Evolutionary conservation across 495 filamentous ascomycete genomes (phyloP).

Genomic region (Staphylotrichum longicolle): DNA sequence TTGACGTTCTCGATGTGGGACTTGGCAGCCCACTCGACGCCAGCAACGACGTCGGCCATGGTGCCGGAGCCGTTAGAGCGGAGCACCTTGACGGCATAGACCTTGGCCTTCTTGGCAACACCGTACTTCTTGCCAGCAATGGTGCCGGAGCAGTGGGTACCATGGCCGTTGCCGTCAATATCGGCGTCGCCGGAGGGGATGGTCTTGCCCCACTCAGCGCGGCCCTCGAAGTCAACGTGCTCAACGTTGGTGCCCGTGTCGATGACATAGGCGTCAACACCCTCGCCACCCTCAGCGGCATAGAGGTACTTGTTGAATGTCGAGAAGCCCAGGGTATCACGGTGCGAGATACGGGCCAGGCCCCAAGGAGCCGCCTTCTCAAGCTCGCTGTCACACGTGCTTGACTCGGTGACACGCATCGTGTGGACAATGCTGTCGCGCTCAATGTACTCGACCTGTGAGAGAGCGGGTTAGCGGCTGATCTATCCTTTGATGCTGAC

Average conservation of each 20-base stretch:
- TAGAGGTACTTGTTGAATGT: conserved; percentile 99
- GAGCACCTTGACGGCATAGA: conserved; percentile 97
- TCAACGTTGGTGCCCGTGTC: conserved; percentile 93
- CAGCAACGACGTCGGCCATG: conserved; percentile 98
- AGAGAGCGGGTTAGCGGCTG: conserved; percentile 16
- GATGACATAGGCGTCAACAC: conserved; percentile 98
- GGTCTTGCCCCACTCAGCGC: conserved; percentile 95
- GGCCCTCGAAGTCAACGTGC: conserved; percentile 96
- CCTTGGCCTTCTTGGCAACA: conserved; percentile 97
- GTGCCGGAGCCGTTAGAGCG: conserved; percentile 95
- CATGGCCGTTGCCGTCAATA: conserved; percentile 95
- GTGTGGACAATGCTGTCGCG: conserved; percentile 88
- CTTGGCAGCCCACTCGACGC: conserved; percentile 92
- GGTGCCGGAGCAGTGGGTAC: conserved; percentile 98
- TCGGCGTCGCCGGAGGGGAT: conserved; percentile 82
- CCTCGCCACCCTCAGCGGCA: conserved; percentile 85
- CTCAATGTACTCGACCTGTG: conserved; percentile 93
- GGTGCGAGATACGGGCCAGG: conserved; percentile 95
- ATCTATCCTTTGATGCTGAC: not conserved
- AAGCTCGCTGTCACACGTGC: conserved; percentile 45
- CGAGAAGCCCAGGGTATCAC: conserved; percentile 77
- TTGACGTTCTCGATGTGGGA: conserved; percentile 70
- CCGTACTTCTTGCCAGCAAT: conserved; percentile 97
- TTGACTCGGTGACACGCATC: conserved; percentile 46
- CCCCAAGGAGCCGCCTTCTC: conserved; percentile 98